Base-by-base conservation (phyloP, 2,329 filamentous ascomycete genomes). In the Phaeoacremonium minimum region DNA sequence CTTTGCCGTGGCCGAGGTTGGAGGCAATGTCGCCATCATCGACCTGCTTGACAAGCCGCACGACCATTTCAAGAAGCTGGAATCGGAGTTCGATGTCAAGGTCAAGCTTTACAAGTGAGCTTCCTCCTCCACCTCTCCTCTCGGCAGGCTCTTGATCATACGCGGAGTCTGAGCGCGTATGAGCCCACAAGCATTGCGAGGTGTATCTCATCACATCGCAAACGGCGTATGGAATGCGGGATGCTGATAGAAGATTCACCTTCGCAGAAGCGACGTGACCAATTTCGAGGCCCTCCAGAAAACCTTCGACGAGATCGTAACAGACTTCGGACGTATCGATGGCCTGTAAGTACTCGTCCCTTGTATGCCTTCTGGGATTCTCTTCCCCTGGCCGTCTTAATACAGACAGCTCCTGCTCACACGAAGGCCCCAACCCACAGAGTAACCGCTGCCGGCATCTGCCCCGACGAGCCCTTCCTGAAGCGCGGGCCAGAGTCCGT, bases 11-110 rank as follows among this genome's bases (percentile, higher is more conserved):
- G 48, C 70, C 31, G 71, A 75, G 45, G 66, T 68, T 12, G 67
- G 70, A 13, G 71, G 65, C 19, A 60, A 68, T 46, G 69, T 67
- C 30, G 67, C 64, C 6, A 72, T 67, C 42, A 50, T 75, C 11
- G 69, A 74, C 41, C 30, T 22, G n/a, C 20, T 37, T n/a, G 30
- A 37, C 16, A 16, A 37, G 15, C 35, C 20, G 4, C 35, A 37
- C 12, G 30, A 28, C 2, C 35, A 37, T 16, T 37, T 37, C 19
- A 16, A 20, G 6, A 37, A 37, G 19, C 13, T 37, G 4, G 30
- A 26, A 9, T 15, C 29, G 5, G 15, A 33, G 20, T 37, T 33
- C n/a, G 35, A 15, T 28, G 5, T 35, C 22, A 26, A 26, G n/a
- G 22, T n/a, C 9, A 26, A 26, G 22, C 22, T 26, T 26, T 26